phyloP scores from a whole-genome alignment of 768 basidiomycete genomes.

The Suillus occidentalis region DNA sequence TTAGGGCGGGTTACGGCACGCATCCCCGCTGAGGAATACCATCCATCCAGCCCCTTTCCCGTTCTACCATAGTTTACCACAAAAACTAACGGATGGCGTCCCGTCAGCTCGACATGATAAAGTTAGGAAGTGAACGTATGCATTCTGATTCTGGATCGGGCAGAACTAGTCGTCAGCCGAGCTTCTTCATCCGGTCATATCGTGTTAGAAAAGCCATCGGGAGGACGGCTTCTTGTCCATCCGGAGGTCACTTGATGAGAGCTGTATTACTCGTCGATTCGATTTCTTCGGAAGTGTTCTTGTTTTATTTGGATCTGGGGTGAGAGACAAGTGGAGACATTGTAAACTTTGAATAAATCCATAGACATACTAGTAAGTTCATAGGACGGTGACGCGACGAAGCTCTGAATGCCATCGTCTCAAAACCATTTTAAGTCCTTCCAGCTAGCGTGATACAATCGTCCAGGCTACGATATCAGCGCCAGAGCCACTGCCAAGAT shows the following conservation, averaged over 20 bases:
- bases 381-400: neutral
- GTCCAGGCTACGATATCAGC: neutral
- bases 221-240: neutral
- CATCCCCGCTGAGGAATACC: neutral
- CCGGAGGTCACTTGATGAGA: slow-evolving; percentile 1
- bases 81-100: slow-evolving; percentile 3
- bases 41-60: neutral
- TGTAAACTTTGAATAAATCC: neutral
- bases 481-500: neutral
- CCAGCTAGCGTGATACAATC: neutral
- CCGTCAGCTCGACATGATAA: neutral
- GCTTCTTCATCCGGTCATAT: neutral
- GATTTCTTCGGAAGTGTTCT: neutral
- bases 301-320: neutral
- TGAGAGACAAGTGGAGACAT: neutral
- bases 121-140: neutral
- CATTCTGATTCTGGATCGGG: neutral
- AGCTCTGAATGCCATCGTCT: neutral
- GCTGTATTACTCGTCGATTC: neutral
- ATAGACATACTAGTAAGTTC: neutral
- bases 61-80: neutral
- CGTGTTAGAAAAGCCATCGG: neutral
- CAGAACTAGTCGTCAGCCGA: slow-evolving; percentile 1
- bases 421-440: neutral
- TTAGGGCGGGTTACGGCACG: slow-evolving; percentile 6